Evolutionary conservation across 495 filamentous ascomycete genomes (phyloP).

Genomic region (Penicillium coprophilum): DNA sequence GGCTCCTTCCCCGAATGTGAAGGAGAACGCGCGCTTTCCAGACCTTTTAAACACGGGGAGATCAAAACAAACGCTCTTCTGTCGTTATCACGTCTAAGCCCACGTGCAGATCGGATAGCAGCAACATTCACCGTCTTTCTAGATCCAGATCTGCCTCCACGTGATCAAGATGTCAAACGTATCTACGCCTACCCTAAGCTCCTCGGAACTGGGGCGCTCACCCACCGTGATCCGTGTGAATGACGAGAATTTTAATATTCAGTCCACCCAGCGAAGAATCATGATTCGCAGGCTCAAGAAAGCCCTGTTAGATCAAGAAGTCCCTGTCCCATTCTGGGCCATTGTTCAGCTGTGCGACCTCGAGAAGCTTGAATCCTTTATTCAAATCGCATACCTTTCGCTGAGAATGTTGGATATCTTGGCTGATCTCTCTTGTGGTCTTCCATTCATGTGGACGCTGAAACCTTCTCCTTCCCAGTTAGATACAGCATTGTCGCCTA

Average conservation of each 20-base stretch:
- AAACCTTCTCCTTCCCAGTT: background rate
- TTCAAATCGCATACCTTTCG: conserved; percentile 6
- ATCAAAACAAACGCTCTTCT: background rate
- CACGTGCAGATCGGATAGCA: background rate
- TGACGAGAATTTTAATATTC: conserved; percentile 9
- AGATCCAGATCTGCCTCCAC: background rate
- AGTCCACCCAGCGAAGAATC: background rate
- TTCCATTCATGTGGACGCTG: conserved; percentile 10
- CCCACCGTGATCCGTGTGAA: background rate
- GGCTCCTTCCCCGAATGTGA: background rate
- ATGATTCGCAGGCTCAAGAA: conserved; percentile 5
- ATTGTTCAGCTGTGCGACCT: conserved; percentile 16
- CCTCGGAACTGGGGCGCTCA: background rate
- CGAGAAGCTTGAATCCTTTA: conserved; percentile 6
- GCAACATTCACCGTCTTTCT: background rate
- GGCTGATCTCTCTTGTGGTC: background rate
- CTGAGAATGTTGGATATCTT: background rate
- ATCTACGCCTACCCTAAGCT: background rate
- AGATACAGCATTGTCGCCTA: background rate
- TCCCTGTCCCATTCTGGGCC: conserved; percentile 15
- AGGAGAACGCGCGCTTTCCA: background rate
- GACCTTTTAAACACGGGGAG: background rate
- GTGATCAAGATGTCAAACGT: conserved; percentile 1
- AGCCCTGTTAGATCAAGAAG: background rate
- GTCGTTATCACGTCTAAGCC: background rate